Conservation (phyloP, 2,329 filamentous ascomycete genomes). For the Fragosphaeria purpurea region DNA sequence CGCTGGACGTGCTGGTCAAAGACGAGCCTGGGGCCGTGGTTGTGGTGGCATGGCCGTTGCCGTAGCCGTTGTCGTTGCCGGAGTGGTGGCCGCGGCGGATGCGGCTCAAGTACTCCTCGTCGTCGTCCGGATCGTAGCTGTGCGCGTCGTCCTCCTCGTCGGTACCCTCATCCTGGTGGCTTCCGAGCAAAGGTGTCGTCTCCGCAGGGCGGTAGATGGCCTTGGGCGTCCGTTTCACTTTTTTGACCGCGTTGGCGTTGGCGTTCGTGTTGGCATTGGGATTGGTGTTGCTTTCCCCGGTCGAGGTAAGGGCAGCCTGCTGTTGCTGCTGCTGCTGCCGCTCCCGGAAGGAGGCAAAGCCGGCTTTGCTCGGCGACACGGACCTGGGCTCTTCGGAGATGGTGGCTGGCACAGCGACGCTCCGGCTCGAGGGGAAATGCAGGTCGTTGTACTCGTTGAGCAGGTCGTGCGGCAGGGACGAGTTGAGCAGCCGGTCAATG, state of each 20-base stretch:
- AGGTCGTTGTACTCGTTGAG: conserved; percentile 78
- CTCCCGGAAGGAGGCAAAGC: neutral
- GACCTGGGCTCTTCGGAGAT: conserved; percentile 56
- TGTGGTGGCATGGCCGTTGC: neutral
- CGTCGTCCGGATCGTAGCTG: conserved; percentile 30
- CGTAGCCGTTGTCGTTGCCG: neutral
- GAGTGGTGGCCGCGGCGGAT: neutral
- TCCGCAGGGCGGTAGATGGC: conserved; percentile 74
- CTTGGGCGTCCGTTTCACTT: conserved; percentile 69
- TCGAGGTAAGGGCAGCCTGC: neutral
- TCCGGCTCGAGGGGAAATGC: conserved; percentile 42
- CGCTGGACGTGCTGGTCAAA: neutral
- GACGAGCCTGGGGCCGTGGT: neutral
- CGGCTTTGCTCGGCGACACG: conserved; percentile 20
- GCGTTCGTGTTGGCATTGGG: neutral
- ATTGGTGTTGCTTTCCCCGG: neutral
- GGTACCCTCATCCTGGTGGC: conserved; percentile 32
- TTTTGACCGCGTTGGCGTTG: conserved; percentile 25
- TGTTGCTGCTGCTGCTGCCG: conserved; percentile 1
- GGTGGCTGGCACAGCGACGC: conserved; percentile 56
- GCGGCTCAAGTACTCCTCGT: conserved; percentile 21
- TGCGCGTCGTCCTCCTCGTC: conserved; percentile 33
- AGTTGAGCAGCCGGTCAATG: conserved; percentile 84
- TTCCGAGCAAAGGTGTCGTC: conserved; percentile 52
- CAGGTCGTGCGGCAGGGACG: conserved; percentile 80